phyloP scores from a whole-genome alignment of 2,329 filamentous ascomycete genomes.

The Exophiala sideris region DNA sequence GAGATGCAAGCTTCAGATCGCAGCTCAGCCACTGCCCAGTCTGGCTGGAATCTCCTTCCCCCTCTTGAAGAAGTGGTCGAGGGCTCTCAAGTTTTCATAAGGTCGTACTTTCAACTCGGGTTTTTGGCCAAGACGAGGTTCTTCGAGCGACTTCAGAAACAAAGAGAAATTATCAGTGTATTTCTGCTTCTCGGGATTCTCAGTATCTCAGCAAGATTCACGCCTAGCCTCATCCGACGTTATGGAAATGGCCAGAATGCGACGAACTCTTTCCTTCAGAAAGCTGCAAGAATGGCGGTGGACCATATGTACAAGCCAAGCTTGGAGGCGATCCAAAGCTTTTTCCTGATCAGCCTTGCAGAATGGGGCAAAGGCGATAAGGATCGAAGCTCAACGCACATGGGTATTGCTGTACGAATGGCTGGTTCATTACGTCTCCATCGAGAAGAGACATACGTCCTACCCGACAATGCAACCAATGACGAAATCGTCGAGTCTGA shows the following conservation, averaged over 20 bases:
- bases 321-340: slow-evolving; percentile 6
- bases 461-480: slow-evolving; percentile 27
- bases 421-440: slow-evolving; percentile 37
- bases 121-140: slow-evolving; percentile 36
- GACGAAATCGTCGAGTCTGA: slow-evolving; percentile 36
- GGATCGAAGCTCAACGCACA: slow-evolving; percentile 38
- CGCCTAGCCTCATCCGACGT: slow-evolving; percentile 1
- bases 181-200: slow-evolving; percentile 13
- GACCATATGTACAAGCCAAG: slow-evolving; percentile 9
- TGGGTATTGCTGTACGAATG: slow-evolving; percentile 40
- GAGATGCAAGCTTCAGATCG: no score
- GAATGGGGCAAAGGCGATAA: slow-evolving; percentile 37
- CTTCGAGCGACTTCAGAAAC: slow-evolving; percentile 6
- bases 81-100: slow-evolving; percentile 4
- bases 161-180: slow-evolving; percentile 1
- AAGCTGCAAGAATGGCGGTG: neutral
- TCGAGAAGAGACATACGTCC: slow-evolving; percentile 37
- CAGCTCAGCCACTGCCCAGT: no score
- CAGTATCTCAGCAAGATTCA: slow-evolving; percentile 10
- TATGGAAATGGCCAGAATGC: slow-evolving; percentile 5
- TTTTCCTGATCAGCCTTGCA: slow-evolving; percentile 12
- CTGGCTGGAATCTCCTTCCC: slow-evolving; percentile 3
- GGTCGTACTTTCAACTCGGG: slow-evolving; percentile 4
- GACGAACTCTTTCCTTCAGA: slow-evolving; percentile 5
- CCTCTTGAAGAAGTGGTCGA: slow-evolving; percentile 5